Base-by-base conservation (phyloP, 257 asterid genomes). In the Perilla frutescens region DNA sequence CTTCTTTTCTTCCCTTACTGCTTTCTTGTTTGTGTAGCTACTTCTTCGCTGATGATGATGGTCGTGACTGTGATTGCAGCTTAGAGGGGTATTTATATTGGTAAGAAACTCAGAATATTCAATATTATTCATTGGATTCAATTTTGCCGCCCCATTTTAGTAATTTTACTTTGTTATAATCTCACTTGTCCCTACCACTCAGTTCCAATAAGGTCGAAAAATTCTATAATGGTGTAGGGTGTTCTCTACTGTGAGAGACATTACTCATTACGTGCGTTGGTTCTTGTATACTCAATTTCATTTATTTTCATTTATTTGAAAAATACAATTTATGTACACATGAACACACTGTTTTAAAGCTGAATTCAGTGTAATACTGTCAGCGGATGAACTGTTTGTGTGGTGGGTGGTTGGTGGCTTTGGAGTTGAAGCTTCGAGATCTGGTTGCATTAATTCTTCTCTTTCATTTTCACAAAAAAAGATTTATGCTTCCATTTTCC, bases 1-100 rank as follows among this genome's bases (percentile, higher is more conserved):
- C 37, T 34, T 3, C 3, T n/a, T n/a, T 4, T 34, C 37, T 20
- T 20, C 26, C 7, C 7, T 40, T 40, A 40, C 48, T 43, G 48
- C 48, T 6, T 43, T 43, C 15, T 48, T 48, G 53, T 14, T 11
- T 11, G 6, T 48, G 12, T 0, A 3, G 15, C 3, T 48, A 4
- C 5, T 11, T 0, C 14, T 11, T 45, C n/a, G 53, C 11, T 12
- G 53, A 43, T 20, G 26, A 6, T 43, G 48, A 7, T 43, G 9
- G 3, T 48, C 15, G 11, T 48, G 53, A 48, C 15, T 10, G 53
- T 48, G 53, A 48, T 48, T 48, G 14, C 6, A 9, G 12, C 2
- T 48, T 12, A 20, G 37, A 11, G 67, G 84, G 86, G 80, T 84
- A 87, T 84, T 84, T 87, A 84, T 77, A 12, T 20, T 5, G 51